Evolutionary conservation across 108 stramenopile species (phyloP).

Genomic region (Nitzschia palea): DNA sequence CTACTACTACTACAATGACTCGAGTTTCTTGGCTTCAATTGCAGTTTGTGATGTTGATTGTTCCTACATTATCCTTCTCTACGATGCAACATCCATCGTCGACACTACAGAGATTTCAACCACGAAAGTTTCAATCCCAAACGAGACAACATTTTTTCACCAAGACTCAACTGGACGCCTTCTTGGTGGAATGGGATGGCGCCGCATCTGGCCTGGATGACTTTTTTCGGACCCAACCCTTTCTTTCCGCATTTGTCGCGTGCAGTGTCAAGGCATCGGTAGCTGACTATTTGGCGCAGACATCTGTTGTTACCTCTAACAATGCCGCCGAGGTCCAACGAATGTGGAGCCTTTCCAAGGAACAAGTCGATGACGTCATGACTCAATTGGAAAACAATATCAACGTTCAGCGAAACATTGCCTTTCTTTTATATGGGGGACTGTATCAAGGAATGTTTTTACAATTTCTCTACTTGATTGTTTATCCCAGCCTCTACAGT

Average conservation of each 20-base stretch:
- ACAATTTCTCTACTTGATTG: slow-evolving; percentile 42
- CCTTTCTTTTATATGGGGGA: slow-evolving; percentile 58
- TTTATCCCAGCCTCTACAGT: slow-evolving; percentile 42
- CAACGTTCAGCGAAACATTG: slow-evolving; percentile 38
- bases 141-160: too few relatives aligned
- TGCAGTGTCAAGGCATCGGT: slow-evolving; percentile 58
- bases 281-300: slow-evolving; percentile 65
- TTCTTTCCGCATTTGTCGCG: slow-evolving; percentile 56
- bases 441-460: slow-evolving; percentile 57
- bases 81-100: too few relatives aligned
- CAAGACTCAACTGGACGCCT: too few relatives aligned
- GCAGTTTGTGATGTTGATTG: too few relatives aligned
- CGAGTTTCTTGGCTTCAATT: too few relatives aligned
- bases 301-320: background rate
- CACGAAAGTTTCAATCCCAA: too few relatives aligned
- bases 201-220: background rate
- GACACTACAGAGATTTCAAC: too few relatives aligned
- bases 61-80: too few relatives aligned
- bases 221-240: slow-evolving; percentile 56
- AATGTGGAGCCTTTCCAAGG: background rate
- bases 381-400: slow-evolving; percentile 7
- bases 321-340: background rate
- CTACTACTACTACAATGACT: too few relatives aligned
- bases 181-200: background rate
- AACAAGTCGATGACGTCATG: background rate